Evolutionary conservation across 2,329 filamentous ascomycete genomes (phyloP), one percentile per base, ranked within the genome.

Genomic region (Penicillium thymicola): DNA sequence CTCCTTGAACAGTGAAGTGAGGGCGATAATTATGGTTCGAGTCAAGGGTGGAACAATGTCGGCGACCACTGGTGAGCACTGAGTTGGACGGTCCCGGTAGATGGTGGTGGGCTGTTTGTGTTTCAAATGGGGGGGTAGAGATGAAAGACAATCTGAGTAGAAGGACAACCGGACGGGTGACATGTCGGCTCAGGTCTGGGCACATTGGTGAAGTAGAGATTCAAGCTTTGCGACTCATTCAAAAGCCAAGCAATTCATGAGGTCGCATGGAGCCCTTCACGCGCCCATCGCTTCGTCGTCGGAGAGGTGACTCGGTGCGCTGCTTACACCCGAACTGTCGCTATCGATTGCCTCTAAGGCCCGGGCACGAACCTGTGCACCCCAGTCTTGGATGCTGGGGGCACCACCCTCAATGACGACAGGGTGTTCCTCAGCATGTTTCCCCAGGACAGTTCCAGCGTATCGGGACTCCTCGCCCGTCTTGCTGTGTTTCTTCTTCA

Each of bases 401-500:
- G 82, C 82, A 21, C 90, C 90, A 42, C 92, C 92, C 71, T 96
- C 92, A 50, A 96, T 87, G 50, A 87, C 79, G 28, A 96, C 78
- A 8, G 88, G 83, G 67, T 85, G 85, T 55, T 87, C 83, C 63
- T 96, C 90, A 47, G 82, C 82, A 43, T 82, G 79, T 62, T 87
- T 87, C 4, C 93, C 93, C 11, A 97, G 79, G 0, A 94, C 83
- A 0, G 93, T 96, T 30, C 90, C 91, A 64, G 88, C 85, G 72
- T 91, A 96, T 67, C 93, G 88, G 10, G 88, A 87, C 68, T 96
- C 92, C 67, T 95, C 91, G 60, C 89, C 90, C 0, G 89, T 89
- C 66, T 94, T 95, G 76, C 88, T 92, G 73, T 96, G 90, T 70
- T 95, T 96, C 76, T 92, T 94, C 75, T 96, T 97, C 41, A 97